Evolutionary conservation across 164 flowering plant species (phyloP).

Genomic region (Protea cynaroides): DNA sequence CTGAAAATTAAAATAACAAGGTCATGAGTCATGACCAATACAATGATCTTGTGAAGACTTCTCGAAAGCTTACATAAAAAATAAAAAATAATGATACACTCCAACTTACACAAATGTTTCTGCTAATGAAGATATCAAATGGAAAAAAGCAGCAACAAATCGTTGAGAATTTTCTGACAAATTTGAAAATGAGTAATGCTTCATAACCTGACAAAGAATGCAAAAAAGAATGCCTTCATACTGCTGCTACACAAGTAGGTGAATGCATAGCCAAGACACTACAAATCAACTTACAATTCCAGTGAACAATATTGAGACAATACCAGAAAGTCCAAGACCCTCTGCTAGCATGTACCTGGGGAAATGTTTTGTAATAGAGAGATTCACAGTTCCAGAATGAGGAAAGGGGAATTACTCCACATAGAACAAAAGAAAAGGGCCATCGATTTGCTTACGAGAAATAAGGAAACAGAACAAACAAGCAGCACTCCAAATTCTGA

Average conservation of each 20-base stretch:
- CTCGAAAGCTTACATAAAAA: slow-evolving; percentile 7
- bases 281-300: slow-evolving; percentile 76
- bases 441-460: slow-evolving; percentile 75
- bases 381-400: not conserved
- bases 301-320: slow-evolving; percentile 97
- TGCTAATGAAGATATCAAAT: slow-evolving; percentile 94
- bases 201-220: slow-evolving; percentile 72
- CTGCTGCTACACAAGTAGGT: not conserved
- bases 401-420: slow-evolving; percentile 2
- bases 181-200: slow-evolving; percentile 88
- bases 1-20: slow-evolving; percentile 36
- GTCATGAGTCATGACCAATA: slow-evolving; percentile 3
- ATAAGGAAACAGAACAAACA: slow-evolving; percentile 97
- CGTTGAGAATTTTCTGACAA: slow-evolving; percentile 85
- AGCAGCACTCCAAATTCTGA: slow-evolving; percentile 97
- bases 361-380: slow-evolving; percentile 9
- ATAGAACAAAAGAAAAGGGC: not conserved
- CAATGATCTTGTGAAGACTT: not conserved
- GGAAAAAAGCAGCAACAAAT: slow-evolving; percentile 93
- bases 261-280: not conserved
- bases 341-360: slow-evolving; percentile 97
- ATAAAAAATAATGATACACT: not conserved
- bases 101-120: slow-evolving; percentile 90
- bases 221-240: slow-evolving; percentile 1
- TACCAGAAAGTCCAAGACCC: slow-evolving; percentile 98